Base-by-base conservation (phyloP, 176 grass and related monocot genomes). In the Paspalum notatum region DNA sequence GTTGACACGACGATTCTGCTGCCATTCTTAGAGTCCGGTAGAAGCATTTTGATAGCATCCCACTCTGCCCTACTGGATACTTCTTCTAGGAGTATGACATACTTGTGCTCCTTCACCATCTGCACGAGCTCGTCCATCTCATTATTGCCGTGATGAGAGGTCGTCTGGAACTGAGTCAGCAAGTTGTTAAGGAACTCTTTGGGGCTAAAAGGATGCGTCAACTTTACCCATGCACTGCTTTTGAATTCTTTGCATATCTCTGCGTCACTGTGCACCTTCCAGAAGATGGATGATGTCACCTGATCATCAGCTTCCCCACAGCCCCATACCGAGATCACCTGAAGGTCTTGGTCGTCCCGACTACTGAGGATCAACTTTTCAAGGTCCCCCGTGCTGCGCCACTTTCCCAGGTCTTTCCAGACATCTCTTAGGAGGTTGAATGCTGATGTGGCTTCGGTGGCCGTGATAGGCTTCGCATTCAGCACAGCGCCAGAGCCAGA, bases 251-350 rank as follows among this genome's bases (percentile, higher is more conserved):
- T 0, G 1, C 21, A 48, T 0, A 46, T 76, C 4, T 17, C 3
- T 11, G 55, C 41, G 39, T 62, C 42, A 7, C 0, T 0, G 7
- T 62, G 62, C 14, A 20, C 0, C 22, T 32, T n/a, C 0, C 0
- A 20, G 8, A 55, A 0, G 18, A 74, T 15, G 32, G 49, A 74
- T 0, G 5, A 4, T 7, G 11, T 57, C 12, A 9, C 51, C 14
- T 42, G 18, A 74, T 42, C 17, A 74, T 4, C 71, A 54, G 4
- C 54, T 10, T 20, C 50, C 18, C 8, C 20, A 9, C 52, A 20
- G 14, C 2, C 18, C 71, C 71, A 74, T 8, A 74, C 9, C 0
- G 71, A 74, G 48, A 74, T 57, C 5, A 15, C 25, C 1, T 42
- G 71, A 21, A 57, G 71, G 16, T 2, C 37, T 21, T 20, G 13